Evolutionary conservation across 1,284 basidiomycete species (phyloP).

Genomic region (Ustilago tritici): DNA sequence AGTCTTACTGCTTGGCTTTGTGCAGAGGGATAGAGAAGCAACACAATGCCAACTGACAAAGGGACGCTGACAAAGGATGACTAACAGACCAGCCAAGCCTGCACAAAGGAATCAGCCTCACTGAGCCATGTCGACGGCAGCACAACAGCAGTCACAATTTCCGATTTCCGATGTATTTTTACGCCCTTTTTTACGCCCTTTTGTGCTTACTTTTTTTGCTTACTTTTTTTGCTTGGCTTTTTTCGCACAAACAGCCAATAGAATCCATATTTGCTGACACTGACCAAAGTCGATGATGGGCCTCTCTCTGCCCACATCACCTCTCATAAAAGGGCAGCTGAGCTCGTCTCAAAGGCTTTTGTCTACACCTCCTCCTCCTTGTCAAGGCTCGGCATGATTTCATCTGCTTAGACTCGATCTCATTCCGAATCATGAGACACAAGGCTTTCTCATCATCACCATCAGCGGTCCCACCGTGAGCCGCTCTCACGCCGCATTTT

Average conservation of each 20-base stretch:
- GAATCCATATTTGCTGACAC: too few species aligned
- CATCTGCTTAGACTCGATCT: background rate
- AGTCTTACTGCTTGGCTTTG: background rate
- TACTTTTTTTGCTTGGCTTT: background rate
- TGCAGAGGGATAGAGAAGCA: background rate
- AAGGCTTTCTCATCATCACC: slow-evolving; percentile 1
- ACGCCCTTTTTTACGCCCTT: background rate
- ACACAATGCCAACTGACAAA: slow-evolving; percentile 1
- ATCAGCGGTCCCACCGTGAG: background rate
- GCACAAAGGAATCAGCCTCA: slow-evolving; percentile 3
- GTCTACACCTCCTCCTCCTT: background rate
- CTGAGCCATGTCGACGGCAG: background rate
- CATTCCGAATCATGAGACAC: slow-evolving; percentile 5
- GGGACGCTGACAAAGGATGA: background rate
- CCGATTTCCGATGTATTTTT: slow-evolving; percentile 1
- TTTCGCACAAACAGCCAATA: too few species aligned
- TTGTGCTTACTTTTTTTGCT: too few species aligned
- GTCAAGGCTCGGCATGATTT: slow-evolving; percentile 5
- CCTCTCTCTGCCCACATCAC: background rate
- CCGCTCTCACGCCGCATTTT: background rate
- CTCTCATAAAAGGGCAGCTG: background rate
- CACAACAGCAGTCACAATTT: background rate
- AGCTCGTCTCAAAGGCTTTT: background rate
- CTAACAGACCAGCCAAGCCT: background rate
- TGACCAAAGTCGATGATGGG: background rate